Percentiles rank a stretch among this genome's conserved stretches.
Conservation (phyloP, 257 asterid species). For the Nicotiana undulata region DNA sequence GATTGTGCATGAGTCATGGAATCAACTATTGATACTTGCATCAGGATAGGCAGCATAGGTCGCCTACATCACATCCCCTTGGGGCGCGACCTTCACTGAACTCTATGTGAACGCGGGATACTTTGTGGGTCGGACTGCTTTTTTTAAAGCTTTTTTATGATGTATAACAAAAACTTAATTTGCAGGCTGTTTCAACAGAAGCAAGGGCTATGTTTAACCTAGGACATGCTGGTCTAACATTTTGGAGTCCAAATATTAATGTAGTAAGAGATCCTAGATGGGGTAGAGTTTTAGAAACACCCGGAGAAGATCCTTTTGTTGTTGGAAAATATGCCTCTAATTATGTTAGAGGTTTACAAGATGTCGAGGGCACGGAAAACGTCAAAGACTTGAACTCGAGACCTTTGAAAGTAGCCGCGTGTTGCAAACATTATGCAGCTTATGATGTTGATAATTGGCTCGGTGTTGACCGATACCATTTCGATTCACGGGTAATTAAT, state of each 20-base stretch:
- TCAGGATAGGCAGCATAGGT: too few species aligned
- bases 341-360: conserved; percentile 48
- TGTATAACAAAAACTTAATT: neutral
- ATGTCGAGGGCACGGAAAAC: conserved; percentile 23
- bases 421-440: conserved; percentile 50
- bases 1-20: too few species aligned
- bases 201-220: conserved; percentile 51
- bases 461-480: conserved; percentile 22
- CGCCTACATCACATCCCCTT: too few species aligned
- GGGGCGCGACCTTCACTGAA: accelerated
- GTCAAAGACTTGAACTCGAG: conserved; percentile 12
- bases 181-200: conserved; percentile 37
- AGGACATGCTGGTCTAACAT: conserved; percentile 44
- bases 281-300: conserved; percentile 46
- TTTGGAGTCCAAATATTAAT: conserved; percentile 50
- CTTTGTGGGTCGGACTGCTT: too few species aligned
- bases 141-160: neutral
- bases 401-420: conserved; percentile 34
- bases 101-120: too few species aligned
- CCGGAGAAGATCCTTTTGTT: conserved; percentile 45
- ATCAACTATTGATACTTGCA: too few species aligned
- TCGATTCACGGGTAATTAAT: conserved; percentile 24
- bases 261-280: conserved; percentile 45
- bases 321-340: conserved; percentile 28
- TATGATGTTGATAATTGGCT: conserved; percentile 43